Conservation (phyloP, 2,329 filamentous ascomycete genomes). For the Chaetomium globosum region DNA sequence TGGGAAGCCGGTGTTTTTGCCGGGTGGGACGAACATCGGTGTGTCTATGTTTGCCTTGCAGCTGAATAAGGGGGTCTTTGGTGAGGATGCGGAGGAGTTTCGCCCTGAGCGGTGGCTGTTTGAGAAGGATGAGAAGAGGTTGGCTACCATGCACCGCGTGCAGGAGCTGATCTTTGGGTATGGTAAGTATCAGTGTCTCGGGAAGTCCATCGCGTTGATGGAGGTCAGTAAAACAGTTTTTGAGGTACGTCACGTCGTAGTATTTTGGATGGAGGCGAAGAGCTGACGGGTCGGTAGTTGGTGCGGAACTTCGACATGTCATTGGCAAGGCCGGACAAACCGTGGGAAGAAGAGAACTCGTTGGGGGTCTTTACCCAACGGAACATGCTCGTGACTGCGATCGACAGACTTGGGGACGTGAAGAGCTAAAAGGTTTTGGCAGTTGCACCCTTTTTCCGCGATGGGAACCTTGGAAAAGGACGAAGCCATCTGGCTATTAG, state of each 20-base stretch:
- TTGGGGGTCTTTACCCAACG: not conserved
- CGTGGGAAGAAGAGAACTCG: constrained; percentile 3
- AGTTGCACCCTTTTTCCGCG: not conserved
- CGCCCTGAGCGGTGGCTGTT: constrained; percentile 51
- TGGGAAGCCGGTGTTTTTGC: constrained; percentile 42
- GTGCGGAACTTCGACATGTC: constrained; percentile 13
- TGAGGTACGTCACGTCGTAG: constrained; percentile 41
- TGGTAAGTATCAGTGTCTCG: constrained; percentile 46
- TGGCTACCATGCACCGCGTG: constrained; percentile 40
- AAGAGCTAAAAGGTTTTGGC: not conserved
- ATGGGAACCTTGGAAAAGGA: not conserved
- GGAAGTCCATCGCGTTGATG: constrained; percentile 47
- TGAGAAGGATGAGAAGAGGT: constrained; percentile 38
- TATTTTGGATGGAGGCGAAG: not conserved
- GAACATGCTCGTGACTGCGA: constrained; percentile 4
- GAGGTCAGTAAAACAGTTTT: constrained; percentile 48
- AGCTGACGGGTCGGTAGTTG: not conserved
- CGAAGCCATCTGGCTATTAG: not conserved
- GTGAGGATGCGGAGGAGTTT: constrained; percentile 46
- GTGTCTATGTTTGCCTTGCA: constrained; percentile 42
- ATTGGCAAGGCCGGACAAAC: constrained; percentile 7
- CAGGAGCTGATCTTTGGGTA: constrained; percentile 47
- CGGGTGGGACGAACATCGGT: constrained; percentile 45
- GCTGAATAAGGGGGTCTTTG: constrained; percentile 40
- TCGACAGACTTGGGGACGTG: not conserved